These are phyloP conservation scores for Orobanche coerulescens DNA, from an alignment of 257 asterid species.

Conservation along the genomic window DNA sequence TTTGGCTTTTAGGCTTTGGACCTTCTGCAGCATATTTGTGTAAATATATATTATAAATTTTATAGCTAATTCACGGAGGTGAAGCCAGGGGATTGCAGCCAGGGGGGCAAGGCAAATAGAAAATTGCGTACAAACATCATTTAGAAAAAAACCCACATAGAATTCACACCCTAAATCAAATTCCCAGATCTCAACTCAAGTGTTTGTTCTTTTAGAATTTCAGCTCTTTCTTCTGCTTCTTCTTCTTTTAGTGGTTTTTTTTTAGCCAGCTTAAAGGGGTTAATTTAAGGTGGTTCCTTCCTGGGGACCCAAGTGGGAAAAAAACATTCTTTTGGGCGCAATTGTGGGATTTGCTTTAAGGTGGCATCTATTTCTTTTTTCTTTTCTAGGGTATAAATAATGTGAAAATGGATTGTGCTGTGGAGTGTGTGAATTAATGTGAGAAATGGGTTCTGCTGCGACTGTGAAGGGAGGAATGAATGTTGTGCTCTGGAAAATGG, in stretches of 20 bases:
- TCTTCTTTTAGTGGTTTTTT: constrained; percentile 10
- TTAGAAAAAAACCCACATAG: constrained; percentile 24
- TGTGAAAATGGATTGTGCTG: constrained; percentile 18
- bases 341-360: constrained; percentile 29
- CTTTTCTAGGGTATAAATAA: constrained; percentile 25
- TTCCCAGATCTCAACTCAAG: constrained; percentile 79
- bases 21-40: constrained; percentile 38
- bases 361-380: constrained; percentile 29
- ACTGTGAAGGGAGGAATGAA: constrained; percentile 26
- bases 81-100: constrained; percentile 4
- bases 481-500: constrained; percentile 33
- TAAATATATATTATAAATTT: no score
- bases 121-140: constrained; percentile 38
- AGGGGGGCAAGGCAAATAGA: constrained; percentile 34
- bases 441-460: constrained; percentile 22
- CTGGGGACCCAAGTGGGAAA: constrained; percentile 24
- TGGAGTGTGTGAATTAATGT: constrained; percentile 20
- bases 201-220: constrained; percentile 40
- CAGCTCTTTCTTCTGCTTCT: constrained; percentile 33
- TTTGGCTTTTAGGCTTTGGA: constrained; percentile 61
- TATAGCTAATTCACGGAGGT: constrained; percentile 13
- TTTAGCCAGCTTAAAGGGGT: constrained; percentile 18
- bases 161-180: constrained; percentile 30
- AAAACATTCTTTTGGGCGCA: constrained; percentile 22
- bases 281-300: constrained; percentile 26